Base-by-base conservation (phyloP, 495 filamentous ascomycete genomes). In the Cercophora sp. region DNA sequence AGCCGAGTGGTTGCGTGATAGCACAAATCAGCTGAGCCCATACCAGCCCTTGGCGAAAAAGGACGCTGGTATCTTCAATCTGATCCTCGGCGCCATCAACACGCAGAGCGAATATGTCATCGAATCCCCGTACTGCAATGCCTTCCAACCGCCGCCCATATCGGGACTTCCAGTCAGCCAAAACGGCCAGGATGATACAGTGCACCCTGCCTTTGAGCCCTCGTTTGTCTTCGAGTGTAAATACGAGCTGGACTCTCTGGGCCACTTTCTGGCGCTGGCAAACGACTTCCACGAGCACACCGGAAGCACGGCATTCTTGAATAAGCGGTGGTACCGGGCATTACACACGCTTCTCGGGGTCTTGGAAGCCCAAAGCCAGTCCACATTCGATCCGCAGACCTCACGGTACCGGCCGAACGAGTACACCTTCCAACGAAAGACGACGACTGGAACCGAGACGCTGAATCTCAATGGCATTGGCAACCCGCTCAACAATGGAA, bases 1-100 rank as follows among this genome's bases (percentile, higher is more conserved):
- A 61, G 93, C 93, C 5, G 93, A 97, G 70, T 99, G 93, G 93
- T 72, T 99, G 36, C 85, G 93, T 43, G 93, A 99, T 70, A 96
- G 91, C 35, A 96, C 94, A 8, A 97, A 97, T 70, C 93, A 99
- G 65, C 69, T 99, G 13, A 79, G 81, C 4, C 90, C 91, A 39
- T 99, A 99, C 61, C 93, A 96, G 59, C 64, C 75, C 1, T 74
- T 99, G 16, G 89, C 91, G 1, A 85, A 81, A 54, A 85, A 87
- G 54, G 93, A 97, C 63, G 76, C 79, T 45, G 73, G 66, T 8
- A 81, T 97, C 39, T 79, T 85, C 60, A 84, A 78, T 42, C 74
- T 99, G 23, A 93, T 97, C 39, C 76, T 94, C 0, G 93, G 93
- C 5, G 94, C 94, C 41, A 96, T 99, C 71, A 95, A 95, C 65